These are phyloP conservation scores for Baorangia bicolor DNA, from an alignment of 768 basidiomycete genomes.

Conservation along the genomic window DNA sequence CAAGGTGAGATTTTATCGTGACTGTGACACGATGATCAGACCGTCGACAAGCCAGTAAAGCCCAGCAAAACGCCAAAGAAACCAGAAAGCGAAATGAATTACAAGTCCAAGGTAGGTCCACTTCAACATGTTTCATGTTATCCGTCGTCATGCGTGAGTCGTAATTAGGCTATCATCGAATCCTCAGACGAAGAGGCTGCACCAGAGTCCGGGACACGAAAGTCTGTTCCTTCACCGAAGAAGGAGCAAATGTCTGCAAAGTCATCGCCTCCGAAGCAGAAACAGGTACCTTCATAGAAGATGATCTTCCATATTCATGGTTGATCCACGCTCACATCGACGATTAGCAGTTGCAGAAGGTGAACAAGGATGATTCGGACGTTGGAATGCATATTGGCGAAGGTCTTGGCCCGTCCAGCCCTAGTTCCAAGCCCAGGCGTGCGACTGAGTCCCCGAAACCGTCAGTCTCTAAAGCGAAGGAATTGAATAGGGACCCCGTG, in stretches of 20 bases:
- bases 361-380: constrained; percentile 7
- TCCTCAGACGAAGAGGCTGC: constrained; percentile 29
- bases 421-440: constrained; percentile 2
- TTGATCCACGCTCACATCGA: not conserved
- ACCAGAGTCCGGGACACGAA: constrained; percentile 1
- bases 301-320: not conserved
- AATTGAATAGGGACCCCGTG: constrained; percentile 18
- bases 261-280: constrained; percentile 9
- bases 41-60: constrained; percentile 10
- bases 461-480: constrained; percentile 5
- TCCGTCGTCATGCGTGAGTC: not conserved
- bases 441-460: constrained; percentile 2
- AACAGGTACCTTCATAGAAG: constrained; percentile 6
- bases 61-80: constrained; percentile 11
- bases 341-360: not conserved
- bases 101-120: constrained; percentile 28
- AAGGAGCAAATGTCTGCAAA: constrained; percentile 2
- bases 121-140: not conserved
- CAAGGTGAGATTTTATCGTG: constrained; percentile 5
- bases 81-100: constrained; percentile 19
- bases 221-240: constrained; percentile 7
- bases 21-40: not conserved
- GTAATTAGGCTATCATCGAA: constrained; percentile 25
- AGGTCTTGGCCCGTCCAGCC: constrained; percentile 12
- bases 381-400: constrained; percentile 4